phyloP scores from a whole-genome alignment of 2,329 filamentous ascomycete species.

The Beauveria sp. region DNA sequence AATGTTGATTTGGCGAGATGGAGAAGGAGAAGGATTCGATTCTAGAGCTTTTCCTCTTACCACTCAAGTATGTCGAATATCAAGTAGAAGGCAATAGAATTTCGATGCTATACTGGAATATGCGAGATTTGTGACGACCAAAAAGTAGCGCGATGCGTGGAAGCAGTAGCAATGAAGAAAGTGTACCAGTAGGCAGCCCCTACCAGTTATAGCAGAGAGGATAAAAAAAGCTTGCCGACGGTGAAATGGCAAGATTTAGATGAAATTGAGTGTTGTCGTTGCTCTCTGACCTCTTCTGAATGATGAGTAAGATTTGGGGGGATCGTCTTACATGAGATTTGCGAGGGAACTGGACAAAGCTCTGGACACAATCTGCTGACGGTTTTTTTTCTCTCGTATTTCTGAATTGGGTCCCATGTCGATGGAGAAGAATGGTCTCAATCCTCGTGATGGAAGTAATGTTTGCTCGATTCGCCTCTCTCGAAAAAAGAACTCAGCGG shows the following conservation, averaged over 20 bases:
- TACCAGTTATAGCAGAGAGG: no score
- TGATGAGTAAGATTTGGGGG: background rate
- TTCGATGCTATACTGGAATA: background rate
- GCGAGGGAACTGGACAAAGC: no score
- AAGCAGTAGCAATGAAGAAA: background rate
- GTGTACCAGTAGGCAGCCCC: no score
- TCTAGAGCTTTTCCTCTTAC: background rate
- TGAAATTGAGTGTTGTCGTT: background rate
- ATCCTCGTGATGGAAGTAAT: no score
- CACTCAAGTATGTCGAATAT: background rate
- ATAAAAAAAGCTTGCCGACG: no score
- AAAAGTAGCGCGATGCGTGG: background rate
- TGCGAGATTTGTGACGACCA: background rate
- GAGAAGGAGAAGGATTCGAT: background rate
- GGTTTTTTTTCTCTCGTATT: no score
- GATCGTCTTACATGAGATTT: background rate
- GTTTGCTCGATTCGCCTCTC: no score
- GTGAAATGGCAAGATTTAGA: background rate
- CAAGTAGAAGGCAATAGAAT: conserved; percentile 2
- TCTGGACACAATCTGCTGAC: no score
- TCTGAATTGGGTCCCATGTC: no score
- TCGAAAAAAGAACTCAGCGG: no score
- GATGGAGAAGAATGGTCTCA: no score
- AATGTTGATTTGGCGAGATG: background rate
- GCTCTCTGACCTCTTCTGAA: background rate